Percentiles rank a stretch among this genome's conserved stretches.
These are phyloP conservation scores for Teunomyces barrocoloradensis DNA, from an alignment of 805 yeast genomes.

Conservation along the genomic window DNA sequence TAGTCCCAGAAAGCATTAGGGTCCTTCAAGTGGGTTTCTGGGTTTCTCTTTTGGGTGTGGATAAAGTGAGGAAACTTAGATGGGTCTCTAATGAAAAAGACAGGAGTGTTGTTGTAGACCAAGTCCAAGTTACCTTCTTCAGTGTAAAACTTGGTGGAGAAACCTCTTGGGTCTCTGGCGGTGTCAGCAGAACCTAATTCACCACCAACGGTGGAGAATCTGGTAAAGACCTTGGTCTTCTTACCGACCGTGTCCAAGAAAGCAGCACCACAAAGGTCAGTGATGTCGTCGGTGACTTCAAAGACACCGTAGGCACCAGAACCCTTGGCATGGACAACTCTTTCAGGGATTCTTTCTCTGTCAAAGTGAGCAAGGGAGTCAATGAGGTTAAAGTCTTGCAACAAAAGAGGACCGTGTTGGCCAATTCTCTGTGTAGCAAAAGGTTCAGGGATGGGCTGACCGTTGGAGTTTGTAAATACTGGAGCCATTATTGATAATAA, in stretches of 20 bases:
- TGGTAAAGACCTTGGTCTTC: slow-evolving; percentile 34
- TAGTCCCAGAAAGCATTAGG: slow-evolving; percentile 86
- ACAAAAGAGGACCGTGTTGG: slow-evolving; percentile 54
- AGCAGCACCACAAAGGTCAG: slow-evolving; percentile 24
- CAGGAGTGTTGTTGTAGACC: slow-evolving; percentile 73
- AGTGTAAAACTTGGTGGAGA: slow-evolving; percentile 62
- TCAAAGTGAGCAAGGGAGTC: slow-evolving; percentile 60
- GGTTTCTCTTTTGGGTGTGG: slow-evolving; percentile 70
- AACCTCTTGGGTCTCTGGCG: slow-evolving; percentile 70
- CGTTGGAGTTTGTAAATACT: slow-evolving; percentile 67
- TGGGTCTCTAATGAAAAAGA: slow-evolving; percentile 64
- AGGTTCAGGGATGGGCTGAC: slow-evolving; percentile 73
- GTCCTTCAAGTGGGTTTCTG: slow-evolving; percentile 73
- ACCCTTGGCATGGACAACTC: slow-evolving; percentile 68
- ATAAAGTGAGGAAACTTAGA: slow-evolving; percentile 62
- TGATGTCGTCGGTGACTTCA: slow-evolving; percentile 51
- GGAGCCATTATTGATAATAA: slow-evolving; percentile 43
- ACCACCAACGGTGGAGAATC: slow-evolving; percentile 70
- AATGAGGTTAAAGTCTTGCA: slow-evolving; percentile 57
- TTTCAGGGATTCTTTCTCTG: slow-evolving; percentile 63
- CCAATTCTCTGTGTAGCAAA: slow-evolving; percentile 54
- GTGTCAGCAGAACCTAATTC: slow-evolving; percentile 66
- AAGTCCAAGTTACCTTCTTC: slow-evolving; percentile 69
- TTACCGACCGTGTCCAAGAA: slow-evolving; percentile 29
- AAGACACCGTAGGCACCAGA: slow-evolving; percentile 61